Conservation (phyloP, 768 basidiomycete species). For the Scleroderma bovista region DNA sequence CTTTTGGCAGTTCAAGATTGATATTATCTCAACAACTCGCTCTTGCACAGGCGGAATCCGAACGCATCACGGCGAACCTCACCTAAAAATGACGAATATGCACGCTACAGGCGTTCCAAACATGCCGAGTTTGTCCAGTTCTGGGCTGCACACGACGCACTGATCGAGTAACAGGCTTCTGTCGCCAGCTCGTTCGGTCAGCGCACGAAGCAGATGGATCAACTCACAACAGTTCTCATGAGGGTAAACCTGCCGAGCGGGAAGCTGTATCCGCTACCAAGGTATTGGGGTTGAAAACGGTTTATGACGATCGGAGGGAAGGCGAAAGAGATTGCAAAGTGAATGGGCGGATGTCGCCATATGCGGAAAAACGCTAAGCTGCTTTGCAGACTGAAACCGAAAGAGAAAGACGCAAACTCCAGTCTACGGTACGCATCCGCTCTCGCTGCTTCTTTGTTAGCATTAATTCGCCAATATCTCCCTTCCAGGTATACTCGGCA, state of each 20-base stretch:
- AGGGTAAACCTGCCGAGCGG: constrained; percentile 75
- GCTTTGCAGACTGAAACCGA: constrained; percentile 67
- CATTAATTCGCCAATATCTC: too few species aligned
- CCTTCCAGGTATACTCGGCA: too few species aligned
- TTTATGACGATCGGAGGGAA: constrained; percentile 83
- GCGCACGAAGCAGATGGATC: constrained; percentile 67
- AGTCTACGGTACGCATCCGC: too few species aligned
- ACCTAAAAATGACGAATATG: constrained; percentile 76
- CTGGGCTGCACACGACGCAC: constrained; percentile 70
- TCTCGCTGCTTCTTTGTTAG: too few species aligned
- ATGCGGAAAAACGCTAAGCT: constrained; percentile 61
- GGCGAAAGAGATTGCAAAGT: constrained; percentile 74
- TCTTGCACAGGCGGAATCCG: constrained; percentile 69
- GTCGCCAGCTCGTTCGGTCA: constrained; percentile 63
- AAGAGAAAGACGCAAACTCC: constrained; percentile 63
- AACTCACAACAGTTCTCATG: constrained; percentile 74
- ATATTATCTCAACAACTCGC: constrained; percentile 80
- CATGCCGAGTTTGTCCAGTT: constrained; percentile 72
- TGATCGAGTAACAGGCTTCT: constrained; percentile 61
- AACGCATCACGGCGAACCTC: constrained; percentile 67
- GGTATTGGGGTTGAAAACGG: constrained; percentile 62
- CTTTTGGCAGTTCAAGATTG: constrained; percentile 77
- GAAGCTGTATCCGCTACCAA: constrained; percentile 80
- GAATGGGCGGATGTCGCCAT: constrained; percentile 77
- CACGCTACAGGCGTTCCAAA: constrained; percentile 76